Evolutionary conservation across 2,329 filamentous ascomycete species (phyloP).

Genomic region (Aspergillus oerlinghausenensis): DNA sequence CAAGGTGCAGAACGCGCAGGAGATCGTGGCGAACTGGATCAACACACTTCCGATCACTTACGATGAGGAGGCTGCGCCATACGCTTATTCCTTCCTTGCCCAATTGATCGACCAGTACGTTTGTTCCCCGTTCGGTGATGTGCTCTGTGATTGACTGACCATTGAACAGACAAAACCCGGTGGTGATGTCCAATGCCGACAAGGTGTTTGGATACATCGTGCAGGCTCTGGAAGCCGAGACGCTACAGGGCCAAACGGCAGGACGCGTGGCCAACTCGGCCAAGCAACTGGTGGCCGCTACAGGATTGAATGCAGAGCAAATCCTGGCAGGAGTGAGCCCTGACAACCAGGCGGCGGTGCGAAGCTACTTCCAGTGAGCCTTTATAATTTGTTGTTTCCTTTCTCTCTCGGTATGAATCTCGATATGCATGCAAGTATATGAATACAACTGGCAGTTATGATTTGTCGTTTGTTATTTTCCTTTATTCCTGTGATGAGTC

Average conservation of each 20-base stretch:
- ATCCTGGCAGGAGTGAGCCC: slow-evolving; percentile 70
- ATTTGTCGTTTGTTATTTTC: neutral
- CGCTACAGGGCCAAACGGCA: slow-evolving; percentile 78
- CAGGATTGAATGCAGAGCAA: slow-evolving; percentile 70
- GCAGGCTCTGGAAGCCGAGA: slow-evolving; percentile 85
- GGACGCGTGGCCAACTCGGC: slow-evolving; percentile 70
- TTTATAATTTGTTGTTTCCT: slow-evolving; percentile 1
- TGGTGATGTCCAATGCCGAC: slow-evolving; percentile 69
- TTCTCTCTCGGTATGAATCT: slow-evolving; percentile 4
- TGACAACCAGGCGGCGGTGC: slow-evolving; percentile 75
- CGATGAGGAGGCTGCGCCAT: slow-evolving; percentile 95
- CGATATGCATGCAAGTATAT: neutral
- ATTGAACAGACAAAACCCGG: slow-evolving; percentile 69
- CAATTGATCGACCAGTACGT: slow-evolving; percentile 93
- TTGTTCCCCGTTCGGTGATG: neutral
- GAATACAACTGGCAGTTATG: neutral
- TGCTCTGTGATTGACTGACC: neutral
- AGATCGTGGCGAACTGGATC: slow-evolving; percentile 79
- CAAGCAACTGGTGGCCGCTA: slow-evolving; percentile 69
- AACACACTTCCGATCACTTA: slow-evolving; percentile 87
- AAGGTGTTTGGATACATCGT: slow-evolving; percentile 82
- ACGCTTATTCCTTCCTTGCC: slow-evolving; percentile 86
- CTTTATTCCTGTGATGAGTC: neutral
- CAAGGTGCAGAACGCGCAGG: slow-evolving; percentile 70
- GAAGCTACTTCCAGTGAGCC: slow-evolving; percentile 67